A percentile compares a stretch with the other conserved stretches of the same genome.
phyloP scores from a whole-genome alignment of 345 rosid species.

The Boechera retrofracta region DNA sequence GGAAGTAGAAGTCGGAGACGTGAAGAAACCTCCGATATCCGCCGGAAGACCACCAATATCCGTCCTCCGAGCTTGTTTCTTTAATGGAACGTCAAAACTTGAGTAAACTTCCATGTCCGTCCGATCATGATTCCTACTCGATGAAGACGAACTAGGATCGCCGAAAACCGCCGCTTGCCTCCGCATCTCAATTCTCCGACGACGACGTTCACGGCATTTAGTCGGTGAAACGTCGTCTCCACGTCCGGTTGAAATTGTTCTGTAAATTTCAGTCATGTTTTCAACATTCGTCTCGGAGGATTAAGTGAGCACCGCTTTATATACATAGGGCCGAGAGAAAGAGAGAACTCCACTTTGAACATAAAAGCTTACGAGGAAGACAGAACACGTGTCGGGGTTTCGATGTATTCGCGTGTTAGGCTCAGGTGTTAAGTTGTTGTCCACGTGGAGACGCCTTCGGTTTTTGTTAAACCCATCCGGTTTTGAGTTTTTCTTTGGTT shows the following conservation, averaged over 20 bases:
- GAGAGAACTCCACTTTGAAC: constrained; percentile 8
- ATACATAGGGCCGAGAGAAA: constrained; percentile 22
- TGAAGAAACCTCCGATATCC: constrained; percentile 11
- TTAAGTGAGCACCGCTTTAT: constrained; percentile 27
- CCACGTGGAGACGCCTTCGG: constrained; percentile 37
- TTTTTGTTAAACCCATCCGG: constrained; percentile 19
- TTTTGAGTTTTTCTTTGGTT: neutral
- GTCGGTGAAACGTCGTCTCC: constrained; percentile 43
- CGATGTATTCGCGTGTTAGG: constrained; percentile 33
- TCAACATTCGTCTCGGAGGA: neutral
- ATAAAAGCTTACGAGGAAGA: constrained; percentile 38
- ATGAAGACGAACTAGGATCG: constrained; percentile 13
- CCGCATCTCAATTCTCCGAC: constrained; percentile 56
- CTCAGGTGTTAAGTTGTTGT: constrained; percentile 41
- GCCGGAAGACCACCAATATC: constrained; percentile 30
- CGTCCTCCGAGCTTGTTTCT: constrained; percentile 41
- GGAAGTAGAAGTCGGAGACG: neutral
- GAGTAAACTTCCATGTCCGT: constrained; percentile 34
- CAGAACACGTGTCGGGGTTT: neutral
- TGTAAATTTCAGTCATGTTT: constrained; percentile 38
- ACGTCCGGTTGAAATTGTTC: constrained; percentile 27
- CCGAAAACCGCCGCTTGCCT: constrained; percentile 46
- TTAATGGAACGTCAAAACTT: neutral
- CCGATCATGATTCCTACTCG: constrained; percentile 22
- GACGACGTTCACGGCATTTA: constrained; percentile 52